Conservation (phyloP, 345 rosid species). For the Hibiscus syriacus region DNA sequence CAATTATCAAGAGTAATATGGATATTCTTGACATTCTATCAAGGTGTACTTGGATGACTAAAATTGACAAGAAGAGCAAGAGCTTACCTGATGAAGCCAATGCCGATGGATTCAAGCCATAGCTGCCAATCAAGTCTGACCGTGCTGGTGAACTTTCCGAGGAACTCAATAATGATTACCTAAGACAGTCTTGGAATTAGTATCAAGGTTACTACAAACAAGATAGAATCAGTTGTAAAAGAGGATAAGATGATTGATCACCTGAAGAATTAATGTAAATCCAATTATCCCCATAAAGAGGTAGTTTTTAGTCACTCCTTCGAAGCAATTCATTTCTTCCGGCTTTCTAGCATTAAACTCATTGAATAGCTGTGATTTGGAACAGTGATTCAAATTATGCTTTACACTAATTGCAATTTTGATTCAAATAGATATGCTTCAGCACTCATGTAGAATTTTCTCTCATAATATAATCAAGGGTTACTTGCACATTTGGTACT, state of each 20-base stretch:
- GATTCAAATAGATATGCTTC: not conserved
- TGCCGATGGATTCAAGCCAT: conserved; percentile 60
- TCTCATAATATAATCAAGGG: not conserved
- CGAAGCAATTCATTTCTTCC: conserved; percentile 76
- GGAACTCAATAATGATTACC: conserved; percentile 72
- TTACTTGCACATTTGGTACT: not conserved
- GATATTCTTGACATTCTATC: not conserved
- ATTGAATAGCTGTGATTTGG: conserved; percentile 60
- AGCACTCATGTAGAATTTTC: not conserved
- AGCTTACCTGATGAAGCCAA: conserved; percentile 73
- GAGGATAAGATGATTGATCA: conserved; percentile 14
- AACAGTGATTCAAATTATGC: not conserved
- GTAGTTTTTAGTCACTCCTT: conserved; percentile 67
- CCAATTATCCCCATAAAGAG: conserved; percentile 75
- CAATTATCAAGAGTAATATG: not conserved
- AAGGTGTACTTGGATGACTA: too few relatives aligned
- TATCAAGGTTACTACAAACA: not conserved
- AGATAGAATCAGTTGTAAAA: not conserved
- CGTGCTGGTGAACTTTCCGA: conserved; percentile 67
- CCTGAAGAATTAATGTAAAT: conserved; percentile 74
- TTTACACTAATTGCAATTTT: not conserved
- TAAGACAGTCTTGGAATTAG: conserved; percentile 17
- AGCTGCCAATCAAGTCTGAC: conserved; percentile 59
- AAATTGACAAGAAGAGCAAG: not conserved
- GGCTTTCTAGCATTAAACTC: conserved; percentile 98